These are phyloP conservation scores for Artomyces pyxidatus DNA, from an alignment of 768 basidiomycete species.

Conservation along the genomic window DNA sequence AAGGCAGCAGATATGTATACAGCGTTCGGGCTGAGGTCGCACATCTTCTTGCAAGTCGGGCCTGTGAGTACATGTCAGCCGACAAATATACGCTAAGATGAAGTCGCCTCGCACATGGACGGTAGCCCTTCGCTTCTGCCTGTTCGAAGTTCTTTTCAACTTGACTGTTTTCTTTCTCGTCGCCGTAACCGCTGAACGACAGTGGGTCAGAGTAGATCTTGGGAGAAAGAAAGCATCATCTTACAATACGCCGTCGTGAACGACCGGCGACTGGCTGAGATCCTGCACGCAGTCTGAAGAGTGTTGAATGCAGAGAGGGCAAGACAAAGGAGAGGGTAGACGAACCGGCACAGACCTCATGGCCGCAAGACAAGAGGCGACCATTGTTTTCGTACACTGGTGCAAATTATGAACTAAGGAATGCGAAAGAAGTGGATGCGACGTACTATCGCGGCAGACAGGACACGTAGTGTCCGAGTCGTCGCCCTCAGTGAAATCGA, in stretches of 20 bases:
- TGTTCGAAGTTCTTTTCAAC: constrained; percentile 49
- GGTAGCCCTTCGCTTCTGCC: constrained; percentile 47
- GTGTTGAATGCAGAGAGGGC: background rate
- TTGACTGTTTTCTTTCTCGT: constrained; percentile 46
- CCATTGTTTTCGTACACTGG: constrained; percentile 45
- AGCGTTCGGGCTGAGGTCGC: constrained; percentile 39
- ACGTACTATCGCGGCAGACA: constrained; percentile 57
- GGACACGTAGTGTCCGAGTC: constrained; percentile 41
- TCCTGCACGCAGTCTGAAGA: constrained; percentile 47
- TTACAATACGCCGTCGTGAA: constrained; percentile 54
- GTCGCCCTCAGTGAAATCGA: constrained; percentile 44
- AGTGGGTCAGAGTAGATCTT: constrained; percentile 1
- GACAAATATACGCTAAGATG: background rate
- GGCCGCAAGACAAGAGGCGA: constrained; percentile 55
- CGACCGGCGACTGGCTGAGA: constrained; percentile 41
- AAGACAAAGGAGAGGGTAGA: background rate
- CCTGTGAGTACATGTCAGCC: constrained; percentile 29
- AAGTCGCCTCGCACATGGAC: constrained; percentile 40
- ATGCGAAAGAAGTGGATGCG: background rate
- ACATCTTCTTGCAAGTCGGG: constrained; percentile 61
- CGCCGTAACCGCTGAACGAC: constrained; percentile 39
- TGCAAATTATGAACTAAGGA: constrained; percentile 14
- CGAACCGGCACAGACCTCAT: constrained; percentile 57
- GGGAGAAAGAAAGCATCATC: constrained; percentile 15
- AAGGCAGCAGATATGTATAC: constrained; percentile 63